Base-by-base conservation (phyloP, 1,284 basidiomycete genomes). In the Pholiota adiposa region DNA sequence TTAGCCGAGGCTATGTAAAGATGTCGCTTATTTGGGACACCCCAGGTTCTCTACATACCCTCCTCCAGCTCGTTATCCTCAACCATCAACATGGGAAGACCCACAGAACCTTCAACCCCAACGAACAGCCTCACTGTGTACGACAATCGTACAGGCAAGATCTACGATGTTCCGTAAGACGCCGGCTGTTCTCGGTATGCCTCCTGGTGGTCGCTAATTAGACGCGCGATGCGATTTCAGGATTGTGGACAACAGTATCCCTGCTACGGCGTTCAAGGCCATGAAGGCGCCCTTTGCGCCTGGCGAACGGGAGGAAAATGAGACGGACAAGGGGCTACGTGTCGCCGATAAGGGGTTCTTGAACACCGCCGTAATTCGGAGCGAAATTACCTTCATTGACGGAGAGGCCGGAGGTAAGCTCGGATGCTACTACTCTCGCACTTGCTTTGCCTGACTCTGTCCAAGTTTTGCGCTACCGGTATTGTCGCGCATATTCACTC, bases 301-400 rank as follows among this genome's bases (percentile, higher is more conserved):
- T 25, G 83, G 81, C 1, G 91, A 92, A 69, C 80, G 90, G 36
- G 83, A 84, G 54, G 93, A 96, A 80, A 92, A 95, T 71, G 93
- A 95, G 77, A 88, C 88, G 0, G 83, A 87, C 74, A 89, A 86
- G 60, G 93, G 93, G 0, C 73, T 95, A 27, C 83, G 91, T 36
- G 84, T 95, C 12, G 79, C 84, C 36, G 92, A 95, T 78, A 86
- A 85, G 74, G 92, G 91, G 1, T 94, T 91, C 75, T 72, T 93
- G 76, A 96, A 96, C 67, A 96, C 94, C 1, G 92, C 94, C 34
- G 92, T 94, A 58, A 85, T 96, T 60, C 78, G 85, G 63, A 92
- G 89, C 63, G 74, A 83, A 67, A 95, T 96, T 69, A 95, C 93
- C 0, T 95, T 89, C 68, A 96, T 96, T 68, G 93, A 96, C 70